These are phyloP conservation scores for Berkeleyomyces basicola DNA, from an alignment of 2,329 filamentous ascomycete species.

Conservation along the genomic window DNA sequence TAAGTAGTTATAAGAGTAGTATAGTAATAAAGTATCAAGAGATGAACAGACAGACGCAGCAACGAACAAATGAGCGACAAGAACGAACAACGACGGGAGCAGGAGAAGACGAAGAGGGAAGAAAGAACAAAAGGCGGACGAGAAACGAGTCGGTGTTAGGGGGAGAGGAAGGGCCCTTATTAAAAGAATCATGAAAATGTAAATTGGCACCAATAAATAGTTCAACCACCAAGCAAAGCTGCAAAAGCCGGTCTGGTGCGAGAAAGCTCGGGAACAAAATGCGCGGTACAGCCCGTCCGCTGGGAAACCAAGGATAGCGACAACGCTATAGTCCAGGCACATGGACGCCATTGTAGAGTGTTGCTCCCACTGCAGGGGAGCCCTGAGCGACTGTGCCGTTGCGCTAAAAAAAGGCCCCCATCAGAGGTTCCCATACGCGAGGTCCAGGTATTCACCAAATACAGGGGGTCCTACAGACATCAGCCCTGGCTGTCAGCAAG, in stretches of 20 bases:
- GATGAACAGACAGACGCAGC: not conserved
- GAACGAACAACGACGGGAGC: not conserved
- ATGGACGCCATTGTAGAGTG: not conserved
- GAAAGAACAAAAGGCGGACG: not conserved
- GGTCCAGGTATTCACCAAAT: not conserved
- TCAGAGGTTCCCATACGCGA: not conserved
- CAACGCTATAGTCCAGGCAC: no score
- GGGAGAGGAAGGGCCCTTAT: not conserved
- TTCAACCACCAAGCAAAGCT: no score
- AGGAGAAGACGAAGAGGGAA: not conserved
- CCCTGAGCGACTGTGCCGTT: not conserved
- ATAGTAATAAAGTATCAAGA: not conserved
- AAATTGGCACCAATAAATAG: no score
- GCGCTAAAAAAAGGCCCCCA: not conserved
- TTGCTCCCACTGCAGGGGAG: not conserved
- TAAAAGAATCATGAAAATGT: conserved; percentile 1
- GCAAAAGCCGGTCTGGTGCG: not conserved
- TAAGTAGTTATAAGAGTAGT: not conserved
- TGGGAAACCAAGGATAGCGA: no score
- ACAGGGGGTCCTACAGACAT: not conserved
- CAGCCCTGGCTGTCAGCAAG: no score
- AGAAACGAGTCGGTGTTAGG: not conserved
- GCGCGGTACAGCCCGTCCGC: not conserved
- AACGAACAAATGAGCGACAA: not conserved
- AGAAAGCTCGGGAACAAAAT: not conserved